Evolutionary conservation across 225 moss, liverwort and hornwort species (phyloP).

Genomic region (Climacium dendroides): DNA sequence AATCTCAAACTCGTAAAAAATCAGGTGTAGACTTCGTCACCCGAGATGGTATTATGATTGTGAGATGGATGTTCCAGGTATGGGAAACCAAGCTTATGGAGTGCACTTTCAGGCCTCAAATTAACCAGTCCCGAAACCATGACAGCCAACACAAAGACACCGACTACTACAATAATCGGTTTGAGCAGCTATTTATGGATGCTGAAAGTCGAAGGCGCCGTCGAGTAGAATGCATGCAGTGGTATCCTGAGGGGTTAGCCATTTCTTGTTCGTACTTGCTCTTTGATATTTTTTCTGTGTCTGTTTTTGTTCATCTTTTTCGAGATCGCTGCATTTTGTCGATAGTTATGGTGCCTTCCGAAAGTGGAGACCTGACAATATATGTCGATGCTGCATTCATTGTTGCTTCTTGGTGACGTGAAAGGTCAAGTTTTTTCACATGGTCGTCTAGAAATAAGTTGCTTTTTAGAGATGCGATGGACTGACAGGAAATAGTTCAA

Average conservation of each 20-base stretch:
- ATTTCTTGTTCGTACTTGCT: slow-evolving; percentile 4
- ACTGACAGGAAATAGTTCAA: not conserved
- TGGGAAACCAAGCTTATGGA: slow-evolving; percentile 81
- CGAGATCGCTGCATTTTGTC: not conserved
- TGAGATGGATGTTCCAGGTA: slow-evolving; percentile 24
- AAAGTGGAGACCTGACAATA: not conserved
- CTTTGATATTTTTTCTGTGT: not conserved
- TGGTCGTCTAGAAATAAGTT: not conserved
- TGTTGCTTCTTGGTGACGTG: not conserved
- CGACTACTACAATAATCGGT: slow-evolving; percentile 37
- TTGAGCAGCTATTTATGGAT: slow-evolving; percentile 83
- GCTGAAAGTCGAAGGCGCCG: slow-evolving; percentile 77
- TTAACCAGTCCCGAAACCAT: slow-evolving; percentile 19
- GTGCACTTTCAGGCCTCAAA: slow-evolving; percentile 88
- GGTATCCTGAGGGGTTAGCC: slow-evolving; percentile 84
- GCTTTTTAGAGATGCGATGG: not conserved
- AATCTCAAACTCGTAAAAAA: not conserved
- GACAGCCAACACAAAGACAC: slow-evolving; percentile 3
- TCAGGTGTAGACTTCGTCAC: not conserved
- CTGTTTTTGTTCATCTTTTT: slow-evolving; percentile 17
- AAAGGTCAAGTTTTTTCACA: not conserved
- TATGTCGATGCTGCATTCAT: not conserved
- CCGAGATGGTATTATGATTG: not conserved
- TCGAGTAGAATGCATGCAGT: slow-evolving; percentile 81
- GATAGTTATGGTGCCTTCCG: not conserved